Evolutionary conservation across 331 rosid species (phyloP).

Genomic region (Phaseolus coccineus): DNA sequence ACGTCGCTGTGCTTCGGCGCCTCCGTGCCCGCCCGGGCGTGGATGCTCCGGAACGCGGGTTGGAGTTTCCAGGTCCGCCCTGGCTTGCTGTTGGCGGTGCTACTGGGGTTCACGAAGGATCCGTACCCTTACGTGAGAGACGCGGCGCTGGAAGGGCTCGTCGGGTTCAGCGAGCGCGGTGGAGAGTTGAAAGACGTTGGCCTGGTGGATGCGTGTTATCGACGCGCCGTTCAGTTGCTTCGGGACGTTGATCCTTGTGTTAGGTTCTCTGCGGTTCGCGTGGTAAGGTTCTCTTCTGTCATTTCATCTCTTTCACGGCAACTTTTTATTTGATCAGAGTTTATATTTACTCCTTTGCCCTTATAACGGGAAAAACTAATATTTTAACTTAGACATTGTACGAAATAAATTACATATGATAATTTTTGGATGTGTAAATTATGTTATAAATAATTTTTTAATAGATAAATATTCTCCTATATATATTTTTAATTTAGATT

Average conservation of each 20-base stretch:
- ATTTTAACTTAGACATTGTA: too few relatives aligned
- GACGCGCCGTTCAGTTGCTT: slow-evolving; percentile 72
- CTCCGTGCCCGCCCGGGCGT: slow-evolving; percentile 58
- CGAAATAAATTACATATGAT: too few relatives aligned
- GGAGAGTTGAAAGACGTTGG: slow-evolving; percentile 51
- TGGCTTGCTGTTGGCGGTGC: slow-evolving; percentile 56
- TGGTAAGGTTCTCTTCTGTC: slow-evolving; percentile 50
- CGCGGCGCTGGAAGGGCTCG: slow-evolving; percentile 75
- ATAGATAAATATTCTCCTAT: not conserved
- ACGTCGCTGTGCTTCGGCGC: slow-evolving; percentile 72
- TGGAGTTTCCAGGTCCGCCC: slow-evolving; percentile 49
- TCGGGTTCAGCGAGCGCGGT: slow-evolving; percentile 50
- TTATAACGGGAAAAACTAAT: too few relatives aligned
- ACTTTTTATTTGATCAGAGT: too few relatives aligned
- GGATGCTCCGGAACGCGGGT: slow-evolving; percentile 77
- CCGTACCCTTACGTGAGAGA: slow-evolving; percentile 77
- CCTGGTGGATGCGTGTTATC: slow-evolving; percentile 70
- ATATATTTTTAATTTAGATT: too few relatives aligned
- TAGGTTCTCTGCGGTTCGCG: slow-evolving; percentile 65
- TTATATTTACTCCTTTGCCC: too few relatives aligned
- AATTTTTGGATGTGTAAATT: too few relatives aligned
- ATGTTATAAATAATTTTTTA: too few relatives aligned
- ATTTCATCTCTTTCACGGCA: too few relatives aligned
- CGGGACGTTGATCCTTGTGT: slow-evolving; percentile 70
- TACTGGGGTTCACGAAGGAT: slow-evolving; percentile 83